Evolutionary conservation across 2,329 filamentous ascomycete genomes (phyloP), one percentile per base, ranked within the genome.

Genomic region (Verruconis gallopava): DNA sequence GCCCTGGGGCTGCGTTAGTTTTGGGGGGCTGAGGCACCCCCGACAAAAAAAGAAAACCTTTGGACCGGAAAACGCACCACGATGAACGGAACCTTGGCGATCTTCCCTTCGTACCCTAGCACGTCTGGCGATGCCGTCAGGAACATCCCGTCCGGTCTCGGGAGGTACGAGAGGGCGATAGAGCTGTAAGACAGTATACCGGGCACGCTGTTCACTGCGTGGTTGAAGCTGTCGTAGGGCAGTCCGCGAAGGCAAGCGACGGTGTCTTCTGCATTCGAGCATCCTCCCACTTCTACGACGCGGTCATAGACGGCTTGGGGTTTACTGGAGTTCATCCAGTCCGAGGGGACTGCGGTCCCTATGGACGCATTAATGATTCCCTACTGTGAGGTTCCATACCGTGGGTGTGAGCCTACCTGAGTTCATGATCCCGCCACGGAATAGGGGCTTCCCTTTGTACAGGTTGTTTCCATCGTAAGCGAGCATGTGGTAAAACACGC

Each of bases 401-500:
- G 6, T 9, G 9, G 9, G n/a, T n/a, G 6, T 9, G 9, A 9
- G n/a, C 25, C 9, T 15, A 11, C 41, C 41, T 6, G 42, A 44
- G 20, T 44, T 73, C 82, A 91, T 88, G 50, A 89, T 88, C 19
- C 68, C 82, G 1, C 66, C 82, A 18, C 79, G 73, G 70, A 91
- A 89, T 1, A 91, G 67, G 1, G 77, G 67, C 51, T 80, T 76
- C 41, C 77, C 80, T 2, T 36, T 36, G 33, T 12, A 36, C 2
- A 19, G 38, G 6, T 39, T n/a, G 5, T 48, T 53, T 3, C 60
- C 60, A 12, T 59, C 60, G 33, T 59, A 63, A 4, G 60, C 59
- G 4, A 58, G 60, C 38, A 62, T 60, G 38, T 62, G 59, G 37
- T 61, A 56, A 52, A 61, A 56, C 41, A 62, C 59, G 34, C 48